Conservation (phyloP, 1,139 yeast species). For the Saccharomycopsis crataegensis region DNA sequence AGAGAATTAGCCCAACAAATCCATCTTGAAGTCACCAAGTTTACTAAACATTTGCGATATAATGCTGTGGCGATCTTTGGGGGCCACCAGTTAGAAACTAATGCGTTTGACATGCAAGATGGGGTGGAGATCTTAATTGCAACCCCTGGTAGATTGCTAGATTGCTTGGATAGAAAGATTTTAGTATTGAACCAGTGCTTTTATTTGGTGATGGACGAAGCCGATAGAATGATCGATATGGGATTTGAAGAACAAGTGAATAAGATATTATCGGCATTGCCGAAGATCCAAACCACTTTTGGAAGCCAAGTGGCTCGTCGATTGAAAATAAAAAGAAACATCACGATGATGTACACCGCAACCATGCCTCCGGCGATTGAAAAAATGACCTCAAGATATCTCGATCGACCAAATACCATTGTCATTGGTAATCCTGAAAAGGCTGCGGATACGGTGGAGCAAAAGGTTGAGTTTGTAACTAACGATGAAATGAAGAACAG, state of each 20-base stretch:
- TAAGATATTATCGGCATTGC: conserved; percentile 46
- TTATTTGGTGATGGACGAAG: conserved; percentile 81
- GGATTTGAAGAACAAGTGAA: conserved; percentile 83
- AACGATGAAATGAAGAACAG: conserved; percentile 33
- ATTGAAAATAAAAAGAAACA: conserved; percentile 30
- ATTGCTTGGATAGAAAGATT: conserved; percentile 63
- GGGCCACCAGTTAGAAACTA: conserved; percentile 79
- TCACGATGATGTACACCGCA: conserved; percentile 88
- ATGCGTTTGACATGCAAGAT: conserved; percentile 47
- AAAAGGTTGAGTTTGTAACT: conserved; percentile 49
- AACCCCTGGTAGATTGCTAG: conserved; percentile 87
- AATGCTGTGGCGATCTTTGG: conserved; percentile 72
- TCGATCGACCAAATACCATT: conserved; percentile 54
- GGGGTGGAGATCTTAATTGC: conserved; percentile 86
- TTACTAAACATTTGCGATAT: conserved; percentile 36
- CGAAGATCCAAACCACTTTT: conserved; percentile 28
- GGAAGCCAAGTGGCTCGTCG: conserved; percentile 18
- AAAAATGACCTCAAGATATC: conserved; percentile 52
- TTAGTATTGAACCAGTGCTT: conserved; percentile 54
- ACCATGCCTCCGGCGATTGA: conserved; percentile 79
- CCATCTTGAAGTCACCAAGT: conserved; percentile 53
- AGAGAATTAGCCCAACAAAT: conserved; percentile 91
- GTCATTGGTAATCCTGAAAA: conserved; percentile 58
- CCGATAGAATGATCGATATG: conserved; percentile 90
- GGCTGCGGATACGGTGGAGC: conserved; percentile 62